These are phyloP conservation scores for Talaromyces piceae DNA, from an alignment of 2,329 filamentous ascomycete genomes.

Conservation along the genomic window DNA sequence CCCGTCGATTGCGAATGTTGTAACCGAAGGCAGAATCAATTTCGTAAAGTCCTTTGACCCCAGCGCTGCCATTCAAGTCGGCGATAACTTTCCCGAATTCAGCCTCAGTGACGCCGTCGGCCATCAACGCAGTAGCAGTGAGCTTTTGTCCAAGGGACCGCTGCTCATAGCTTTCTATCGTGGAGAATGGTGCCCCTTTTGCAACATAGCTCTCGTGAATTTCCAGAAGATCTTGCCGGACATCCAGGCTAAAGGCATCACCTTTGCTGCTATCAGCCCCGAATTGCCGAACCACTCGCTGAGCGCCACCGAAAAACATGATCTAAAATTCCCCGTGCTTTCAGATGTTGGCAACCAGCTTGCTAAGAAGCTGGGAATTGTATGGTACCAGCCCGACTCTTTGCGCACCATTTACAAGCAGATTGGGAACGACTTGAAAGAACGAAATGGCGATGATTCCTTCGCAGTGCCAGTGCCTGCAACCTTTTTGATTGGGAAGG, in stretches of 20 bases:
- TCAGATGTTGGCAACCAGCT: constrained; percentile 32
- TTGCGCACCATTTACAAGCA: constrained; percentile 20
- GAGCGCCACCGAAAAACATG: constrained; percentile 34
- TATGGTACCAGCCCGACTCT: constrained; percentile 25
- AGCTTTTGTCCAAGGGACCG: constrained; percentile 25
- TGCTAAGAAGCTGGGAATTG: constrained; percentile 31
- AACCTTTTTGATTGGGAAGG: constrained; percentile 31
- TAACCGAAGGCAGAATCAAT: not conserved
- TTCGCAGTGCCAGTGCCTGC: constrained; percentile 34
- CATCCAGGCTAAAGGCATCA: constrained; percentile 32
- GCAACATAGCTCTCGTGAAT: constrained; percentile 33
- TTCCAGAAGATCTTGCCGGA: constrained; percentile 31
- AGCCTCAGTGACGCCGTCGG: constrained; percentile 28
- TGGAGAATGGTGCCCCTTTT: constrained; percentile 42
- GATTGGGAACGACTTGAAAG: constrained; percentile 25
- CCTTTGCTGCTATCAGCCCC: constrained; percentile 37
- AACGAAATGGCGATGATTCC: constrained; percentile 32
- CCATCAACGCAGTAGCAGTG: constrained; percentile 23
- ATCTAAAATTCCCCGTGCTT: constrained; percentile 35
- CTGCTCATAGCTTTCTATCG: constrained; percentile 43
- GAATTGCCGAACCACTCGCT: constrained; percentile 35
- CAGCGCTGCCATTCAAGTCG: constrained; percentile 24
- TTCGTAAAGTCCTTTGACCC: constrained; percentile 17
- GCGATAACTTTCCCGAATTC: constrained; percentile 29
- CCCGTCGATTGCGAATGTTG: not conserved